A percentile compares a stretch with the other conserved stretches of the same genome.
phyloP scores from a whole-genome alignment of 176 grass and related monocot species.

The Oryza glaberrima region DNA sequence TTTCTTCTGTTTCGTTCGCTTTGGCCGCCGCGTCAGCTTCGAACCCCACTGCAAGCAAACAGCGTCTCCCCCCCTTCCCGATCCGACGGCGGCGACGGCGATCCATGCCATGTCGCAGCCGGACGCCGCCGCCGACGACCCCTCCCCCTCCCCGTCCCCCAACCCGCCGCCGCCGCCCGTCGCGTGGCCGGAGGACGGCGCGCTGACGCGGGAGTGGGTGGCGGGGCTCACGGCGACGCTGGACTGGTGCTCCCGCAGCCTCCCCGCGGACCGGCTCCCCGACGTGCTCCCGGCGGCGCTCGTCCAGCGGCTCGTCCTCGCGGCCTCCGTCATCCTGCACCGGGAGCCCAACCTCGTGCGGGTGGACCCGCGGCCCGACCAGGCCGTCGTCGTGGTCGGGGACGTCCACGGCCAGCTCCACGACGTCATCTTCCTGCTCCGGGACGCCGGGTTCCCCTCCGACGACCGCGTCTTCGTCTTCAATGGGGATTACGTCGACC shows the following conservation, averaged over 20 bases:
- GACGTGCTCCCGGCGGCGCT: conserved; percentile 55
- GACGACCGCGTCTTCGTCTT: conserved; percentile 90
- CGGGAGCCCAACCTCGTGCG: conserved; percentile 83
- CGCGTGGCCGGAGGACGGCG: conserved; percentile 67
- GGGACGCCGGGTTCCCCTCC: conserved; percentile 78
- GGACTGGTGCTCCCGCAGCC: conserved; percentile 78
- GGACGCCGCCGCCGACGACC: conserved; percentile 8
- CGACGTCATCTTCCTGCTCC: conserved; percentile 90
- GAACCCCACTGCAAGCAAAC: neutral
- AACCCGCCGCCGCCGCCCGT: conserved; percentile 34
- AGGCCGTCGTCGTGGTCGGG: conserved; percentile 78
- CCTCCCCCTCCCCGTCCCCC: neutral
- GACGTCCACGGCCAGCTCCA: conserved; percentile 99
- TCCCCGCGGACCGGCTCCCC: conserved; percentile 67
- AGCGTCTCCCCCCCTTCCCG: neutral
- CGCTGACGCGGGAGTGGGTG: conserved; percentile 72
- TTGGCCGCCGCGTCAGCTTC: conserved; percentile 12
- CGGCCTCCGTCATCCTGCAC: conserved; percentile 81
- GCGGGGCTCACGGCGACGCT: conserved; percentile 48
- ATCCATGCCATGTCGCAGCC: conserved; percentile 47
- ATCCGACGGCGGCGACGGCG: neutral
- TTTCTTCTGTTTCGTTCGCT: neutral
- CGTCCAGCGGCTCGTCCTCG: conserved; percentile 67
- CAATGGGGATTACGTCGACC: conserved; percentile 95
- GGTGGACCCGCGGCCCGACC: conserved; percentile 52